Base-by-base conservation (phyloP, 2,329 filamentous ascomycete genomes). In the Aspergillus sergii region DNA sequence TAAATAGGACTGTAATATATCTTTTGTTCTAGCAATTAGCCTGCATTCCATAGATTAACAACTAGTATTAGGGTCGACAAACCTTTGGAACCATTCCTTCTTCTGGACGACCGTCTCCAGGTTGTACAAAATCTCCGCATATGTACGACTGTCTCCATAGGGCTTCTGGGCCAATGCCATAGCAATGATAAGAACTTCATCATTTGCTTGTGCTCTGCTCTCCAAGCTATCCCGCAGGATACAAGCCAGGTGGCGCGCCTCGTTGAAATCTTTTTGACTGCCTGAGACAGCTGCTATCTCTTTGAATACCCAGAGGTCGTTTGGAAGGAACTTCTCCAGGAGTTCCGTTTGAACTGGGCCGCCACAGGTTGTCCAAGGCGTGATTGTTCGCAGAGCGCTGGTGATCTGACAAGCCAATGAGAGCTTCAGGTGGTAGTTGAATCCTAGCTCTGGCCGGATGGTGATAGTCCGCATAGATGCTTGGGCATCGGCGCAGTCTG, bases 351-450 rank as follows among this genome's bases (percentile, higher is more conserved):
- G n/a, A 26, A 66, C 43, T 2, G 60, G 66, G 7, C 68, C 68
- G 1, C 63, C 63, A 7, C 28, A 36, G 0, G 68, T 58, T 10
- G 62, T 59, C 64, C 69, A 72, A 11, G 70, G 69, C 12, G 64
- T 66, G 12, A 72, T 70, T 4, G 69, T 67, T 39, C 70, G 54
- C 5, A 70, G 55, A 10, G 64, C 70, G 10, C 68, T 70, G 1
- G 69, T 70, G 14, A 72, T 66, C n/a, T 69, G 68, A 56, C 67
- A 71, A 2, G 66, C 68, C 4, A 72, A 30, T 2, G 70, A 69
- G 3, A 70, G 57, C 26, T 72, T 71, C 10, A 72, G 39, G 36
- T 71, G 64, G 36, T 63, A 70, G 4, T 26, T n/a, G 16, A 70
- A 71, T 1, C 64, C 26, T 0, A 68, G 51, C 8, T 71, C 59